Evolutionary conservation across 495 filamentous ascomycete species (phyloP).

Genomic region (Hapsidospora chrysogenum): DNA sequence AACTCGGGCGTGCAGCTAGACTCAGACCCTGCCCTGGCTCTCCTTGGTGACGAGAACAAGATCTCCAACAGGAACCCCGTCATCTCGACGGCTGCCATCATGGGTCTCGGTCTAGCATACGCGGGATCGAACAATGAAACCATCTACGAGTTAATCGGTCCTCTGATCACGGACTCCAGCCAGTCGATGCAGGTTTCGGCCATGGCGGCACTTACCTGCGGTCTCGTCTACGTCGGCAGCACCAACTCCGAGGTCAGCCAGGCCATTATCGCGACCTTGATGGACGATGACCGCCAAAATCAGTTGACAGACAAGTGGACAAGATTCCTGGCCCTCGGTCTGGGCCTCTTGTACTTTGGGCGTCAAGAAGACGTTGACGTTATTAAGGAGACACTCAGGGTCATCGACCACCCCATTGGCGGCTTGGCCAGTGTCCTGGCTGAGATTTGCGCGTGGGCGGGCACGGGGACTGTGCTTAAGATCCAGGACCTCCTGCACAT

Average conservation of each 20-base stretch:
- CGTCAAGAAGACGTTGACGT: conserved; percentile 96
- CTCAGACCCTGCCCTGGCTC: conserved; percentile 70
- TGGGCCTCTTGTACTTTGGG: conserved; percentile 89
- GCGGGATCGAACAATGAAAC: conserved; percentile 84
- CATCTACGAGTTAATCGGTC: conserved; percentile 60
- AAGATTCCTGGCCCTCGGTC: conserved; percentile 83
- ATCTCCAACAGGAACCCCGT: conserved; percentile 57
- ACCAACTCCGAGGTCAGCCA: conserved; percentile 76
- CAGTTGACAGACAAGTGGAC: conserved; percentile 97
- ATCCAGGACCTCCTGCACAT: conserved; percentile 91
- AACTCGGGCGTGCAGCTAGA: conserved; percentile 81
- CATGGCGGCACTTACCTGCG: conserved; percentile 85
- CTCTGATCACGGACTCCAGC: conserved; percentile 66
- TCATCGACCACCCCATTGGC: conserved; percentile 86
- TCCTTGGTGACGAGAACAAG: conserved; percentile 63
- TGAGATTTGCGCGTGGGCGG: conserved; percentile 94
- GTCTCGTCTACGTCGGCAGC: conserved; percentile 84
- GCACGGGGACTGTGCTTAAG: conserved; percentile 91
- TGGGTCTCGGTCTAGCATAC: conserved; percentile 89
- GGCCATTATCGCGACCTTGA: conserved; percentile 73
- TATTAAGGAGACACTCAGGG: conserved; percentile 85
- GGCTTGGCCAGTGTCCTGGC: conserved; percentile 80
- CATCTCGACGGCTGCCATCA: conserved; percentile 68
- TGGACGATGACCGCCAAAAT: conserved; percentile 74
- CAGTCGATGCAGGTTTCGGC: conserved; percentile 89